Conservation (phyloP, 2,329 filamentous ascomycete genomes). For the Pezicula carpinea region DNA sequence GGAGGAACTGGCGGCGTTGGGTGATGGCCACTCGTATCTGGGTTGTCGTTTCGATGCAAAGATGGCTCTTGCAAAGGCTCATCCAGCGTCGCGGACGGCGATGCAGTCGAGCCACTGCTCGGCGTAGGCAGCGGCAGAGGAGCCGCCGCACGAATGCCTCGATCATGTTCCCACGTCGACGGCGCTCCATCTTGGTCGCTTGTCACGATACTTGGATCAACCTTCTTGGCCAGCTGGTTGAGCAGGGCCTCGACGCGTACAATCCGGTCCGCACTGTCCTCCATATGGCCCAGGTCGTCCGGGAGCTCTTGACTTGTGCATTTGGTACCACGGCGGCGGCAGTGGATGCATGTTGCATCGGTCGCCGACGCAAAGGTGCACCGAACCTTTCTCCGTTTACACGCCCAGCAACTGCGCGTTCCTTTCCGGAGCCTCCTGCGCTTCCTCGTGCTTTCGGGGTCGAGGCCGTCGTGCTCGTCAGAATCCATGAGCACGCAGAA, state of each 20-base stretch:
- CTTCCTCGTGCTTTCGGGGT: too few species aligned
- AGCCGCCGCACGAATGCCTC: too few species aligned
- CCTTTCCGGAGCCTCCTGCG: slow-evolving; percentile 27
- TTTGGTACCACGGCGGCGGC: slow-evolving; percentile 25
- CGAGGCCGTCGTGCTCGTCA: too few species aligned
- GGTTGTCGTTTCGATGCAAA: neutral
- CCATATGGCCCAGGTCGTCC: slow-evolving; percentile 23
- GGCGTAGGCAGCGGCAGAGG: too few species aligned
- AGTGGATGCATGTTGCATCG: slow-evolving; percentile 19
- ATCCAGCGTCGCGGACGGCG: too few species aligned
- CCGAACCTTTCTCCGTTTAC: slow-evolving; percentile 28
- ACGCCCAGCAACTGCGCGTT: slow-evolving; percentile 31
- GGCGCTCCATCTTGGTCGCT: too few species aligned
- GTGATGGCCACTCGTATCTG: neutral
- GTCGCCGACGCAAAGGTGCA: slow-evolving; percentile 21
- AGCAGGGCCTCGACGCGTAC: neutral
- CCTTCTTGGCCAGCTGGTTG: neutral
- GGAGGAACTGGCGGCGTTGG: neutral
- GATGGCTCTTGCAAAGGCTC: too few species aligned
- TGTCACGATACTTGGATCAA: too few species aligned
- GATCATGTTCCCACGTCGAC: too few species aligned
- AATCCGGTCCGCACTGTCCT: neutral
- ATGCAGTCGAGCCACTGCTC: too few species aligned
- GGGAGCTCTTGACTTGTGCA: slow-evolving; percentile 45
- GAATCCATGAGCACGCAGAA: too few species aligned